Evolutionary conservation across 306 rosid species (phyloP).

Genomic region (Oxytropis ochrocephala): DNA sequence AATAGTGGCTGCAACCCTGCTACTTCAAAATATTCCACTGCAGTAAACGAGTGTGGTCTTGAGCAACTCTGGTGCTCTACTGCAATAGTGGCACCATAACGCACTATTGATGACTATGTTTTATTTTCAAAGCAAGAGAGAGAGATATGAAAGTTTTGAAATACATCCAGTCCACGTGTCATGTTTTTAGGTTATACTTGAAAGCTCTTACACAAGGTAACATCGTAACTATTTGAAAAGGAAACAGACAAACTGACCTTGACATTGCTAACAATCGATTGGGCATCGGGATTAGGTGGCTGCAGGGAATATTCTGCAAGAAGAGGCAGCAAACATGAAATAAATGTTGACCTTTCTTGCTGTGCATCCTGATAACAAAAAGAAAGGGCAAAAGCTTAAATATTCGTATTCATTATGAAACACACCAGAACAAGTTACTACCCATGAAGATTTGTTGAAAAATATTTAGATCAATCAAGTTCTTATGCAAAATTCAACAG

Average conservation of each 20-base stretch:
- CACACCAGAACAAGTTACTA: constrained; percentile 2
- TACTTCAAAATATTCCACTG: too few species aligned
- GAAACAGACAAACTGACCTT: constrained; percentile 52
- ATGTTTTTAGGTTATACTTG: background rate
- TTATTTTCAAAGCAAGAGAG: background rate
- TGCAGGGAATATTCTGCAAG: constrained; percentile 88
- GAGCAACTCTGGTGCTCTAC: background rate
- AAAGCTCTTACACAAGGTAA: background rate
- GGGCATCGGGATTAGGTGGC: constrained; percentile 85
- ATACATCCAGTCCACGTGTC: constrained; percentile 8
- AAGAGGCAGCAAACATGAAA: constrained; percentile 87
- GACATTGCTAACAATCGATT: constrained; percentile 82
- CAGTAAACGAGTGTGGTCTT: background rate
- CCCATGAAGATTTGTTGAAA: constrained; percentile 15
- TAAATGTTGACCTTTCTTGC: constrained; percentile 84
- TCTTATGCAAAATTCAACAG: background rate
- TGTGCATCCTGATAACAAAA: constrained; percentile 72
- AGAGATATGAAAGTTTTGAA: background rate
- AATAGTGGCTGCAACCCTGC: too few species aligned
- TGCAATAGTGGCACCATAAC: background rate
- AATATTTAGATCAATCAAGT: constrained; percentile 2
- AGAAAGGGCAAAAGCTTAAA: constrained; percentile 9
- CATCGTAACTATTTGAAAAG: background rate
- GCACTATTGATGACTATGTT: background rate
- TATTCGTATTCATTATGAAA: constrained; percentile 1